Percentiles rank a stretch among this genome's conserved stretches.
These are phyloP conservation scores for Aspergillus terreus DNA, from an alignment of 2,329 filamentous ascomycete genomes.

Conservation along the genomic window DNA sequence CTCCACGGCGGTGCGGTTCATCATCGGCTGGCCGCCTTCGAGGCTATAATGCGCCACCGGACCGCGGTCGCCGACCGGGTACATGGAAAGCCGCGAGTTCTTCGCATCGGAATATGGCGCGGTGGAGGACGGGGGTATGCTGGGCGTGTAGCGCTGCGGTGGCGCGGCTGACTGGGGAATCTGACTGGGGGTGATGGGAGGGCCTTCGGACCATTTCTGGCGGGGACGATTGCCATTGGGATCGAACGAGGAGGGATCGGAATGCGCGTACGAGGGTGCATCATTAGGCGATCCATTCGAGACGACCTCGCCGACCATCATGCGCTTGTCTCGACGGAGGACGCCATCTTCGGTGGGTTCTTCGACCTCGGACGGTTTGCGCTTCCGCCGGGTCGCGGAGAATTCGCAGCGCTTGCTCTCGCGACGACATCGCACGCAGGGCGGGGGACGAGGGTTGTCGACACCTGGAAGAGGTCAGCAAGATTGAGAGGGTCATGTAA, in stretches of 20 bases:
- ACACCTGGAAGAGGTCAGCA: constrained; percentile 48
- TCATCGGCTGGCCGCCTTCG: constrained; percentile 56
- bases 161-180: constrained; percentile 16
- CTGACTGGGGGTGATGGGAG: constrained; percentile 18
- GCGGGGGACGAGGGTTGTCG: constrained; percentile 89
- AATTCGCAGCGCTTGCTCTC: constrained; percentile 98
- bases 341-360: constrained; percentile 38
- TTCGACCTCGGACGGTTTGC: constrained; percentile 60
- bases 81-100: constrained; percentile 23
- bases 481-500: background rate
- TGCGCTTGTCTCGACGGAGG: constrained; percentile 48
- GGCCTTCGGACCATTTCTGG: constrained; percentile 30
- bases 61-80: constrained; percentile 21
- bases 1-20: constrained; percentile 58
- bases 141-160: constrained; percentile 26
- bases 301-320: constrained; percentile 47
- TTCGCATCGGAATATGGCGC: constrained; percentile 26
- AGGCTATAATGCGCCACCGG: constrained; percentile 23
- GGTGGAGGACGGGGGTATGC: constrained; percentile 20
- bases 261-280: constrained; percentile 23
- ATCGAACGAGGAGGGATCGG: constrained; percentile 20
- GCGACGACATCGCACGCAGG: constrained; percentile 86
- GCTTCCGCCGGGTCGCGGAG: constrained; percentile 88
- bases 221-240: constrained; percentile 21
- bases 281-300: constrained; percentile 24